Percentiles rank a stretch among this genome's conserved stretches.
These are phyloP conservation scores for Dictyostelium intermedium DNA, from an alignment of 78 protist genomes.

Conservation along the genomic window DNA sequence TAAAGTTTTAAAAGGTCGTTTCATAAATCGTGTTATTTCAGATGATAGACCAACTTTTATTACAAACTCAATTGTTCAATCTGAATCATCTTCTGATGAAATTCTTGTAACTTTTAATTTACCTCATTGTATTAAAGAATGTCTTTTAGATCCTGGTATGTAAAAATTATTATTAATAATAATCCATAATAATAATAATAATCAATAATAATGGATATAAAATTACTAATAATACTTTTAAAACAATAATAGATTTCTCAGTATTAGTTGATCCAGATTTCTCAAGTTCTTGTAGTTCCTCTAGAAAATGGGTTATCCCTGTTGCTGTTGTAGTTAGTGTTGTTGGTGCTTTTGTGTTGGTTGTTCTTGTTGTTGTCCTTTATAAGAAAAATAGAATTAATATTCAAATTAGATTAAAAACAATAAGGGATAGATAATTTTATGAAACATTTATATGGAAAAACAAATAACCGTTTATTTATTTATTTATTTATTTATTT, in stretches of 20 bases:
- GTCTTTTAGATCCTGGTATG: conserved; percentile 7
- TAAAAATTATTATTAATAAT: background rate
- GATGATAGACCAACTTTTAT: background rate
- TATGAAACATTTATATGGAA: no score
- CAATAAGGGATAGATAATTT: background rate
- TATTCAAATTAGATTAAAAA: background rate
- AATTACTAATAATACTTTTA: background rate
- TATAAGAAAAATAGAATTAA: conserved; percentile 8
- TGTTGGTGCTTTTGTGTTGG: background rate
- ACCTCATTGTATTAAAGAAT: background rate
- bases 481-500: background rate
- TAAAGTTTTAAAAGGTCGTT: conserved; percentile 4
- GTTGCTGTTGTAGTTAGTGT: conserved; percentile 32
- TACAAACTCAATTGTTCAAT: background rate
- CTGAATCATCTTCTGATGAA: background rate
- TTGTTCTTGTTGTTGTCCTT: background rate
- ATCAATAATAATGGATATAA: background rate
- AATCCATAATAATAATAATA: background rate
- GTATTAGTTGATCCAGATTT: background rate
- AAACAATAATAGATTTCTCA: background rate
- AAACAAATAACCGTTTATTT: no score
- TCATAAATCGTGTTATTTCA: background rate
- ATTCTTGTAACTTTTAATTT: background rate
- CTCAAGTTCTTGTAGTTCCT: background rate
- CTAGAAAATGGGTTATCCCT: conserved; percentile 15